A percentile compares a stretch with the other conserved stretches of the same genome.
Evolutionary conservation across 2,329 filamentous ascomycete species (phyloP).

Genomic region (Aspergillus fumigatiaffinis): DNA sequence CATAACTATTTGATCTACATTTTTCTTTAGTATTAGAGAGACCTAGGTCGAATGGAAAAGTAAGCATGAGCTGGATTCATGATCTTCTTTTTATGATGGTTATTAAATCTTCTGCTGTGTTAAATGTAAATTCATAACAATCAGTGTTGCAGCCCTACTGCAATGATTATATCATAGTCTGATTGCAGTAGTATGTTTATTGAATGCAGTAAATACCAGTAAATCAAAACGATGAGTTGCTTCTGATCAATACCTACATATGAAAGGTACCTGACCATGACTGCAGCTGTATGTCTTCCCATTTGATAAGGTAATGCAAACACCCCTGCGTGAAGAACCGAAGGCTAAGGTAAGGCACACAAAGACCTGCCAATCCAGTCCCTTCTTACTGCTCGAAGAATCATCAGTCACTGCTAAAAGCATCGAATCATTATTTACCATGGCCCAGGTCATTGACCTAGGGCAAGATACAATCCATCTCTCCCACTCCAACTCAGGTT

Average conservation of each 20-base stretch:
- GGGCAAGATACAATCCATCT: constrained; percentile 11
- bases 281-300: not conserved
- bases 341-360: not conserved
- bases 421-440: constrained; percentile 4
- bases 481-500: constrained; percentile 5
- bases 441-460: constrained; percentile 22
- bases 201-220: not conserved
- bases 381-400: not conserved
- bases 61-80: not conserved
- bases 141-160: not conserved
- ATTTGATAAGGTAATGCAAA: not conserved
- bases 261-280: not conserved
- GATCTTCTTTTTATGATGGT: too few species aligned
- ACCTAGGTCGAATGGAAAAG: not conserved
- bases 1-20: not conserved
- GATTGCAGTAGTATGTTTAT: too few species aligned
- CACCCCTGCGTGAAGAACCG: not conserved
- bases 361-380: not conserved
- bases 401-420: not conserved
- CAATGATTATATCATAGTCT: not conserved
- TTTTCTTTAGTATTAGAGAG: not conserved
- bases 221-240: not conserved
- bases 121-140: too few species aligned
- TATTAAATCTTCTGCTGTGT: not conserved
- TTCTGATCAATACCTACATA: not conserved